A percentile compares a stretch with the other conserved stretches of the same genome.
Evolutionary conservation across 805 yeast genomes (phyloP).

Genomic region (Yarrowia hollandica): DNA sequence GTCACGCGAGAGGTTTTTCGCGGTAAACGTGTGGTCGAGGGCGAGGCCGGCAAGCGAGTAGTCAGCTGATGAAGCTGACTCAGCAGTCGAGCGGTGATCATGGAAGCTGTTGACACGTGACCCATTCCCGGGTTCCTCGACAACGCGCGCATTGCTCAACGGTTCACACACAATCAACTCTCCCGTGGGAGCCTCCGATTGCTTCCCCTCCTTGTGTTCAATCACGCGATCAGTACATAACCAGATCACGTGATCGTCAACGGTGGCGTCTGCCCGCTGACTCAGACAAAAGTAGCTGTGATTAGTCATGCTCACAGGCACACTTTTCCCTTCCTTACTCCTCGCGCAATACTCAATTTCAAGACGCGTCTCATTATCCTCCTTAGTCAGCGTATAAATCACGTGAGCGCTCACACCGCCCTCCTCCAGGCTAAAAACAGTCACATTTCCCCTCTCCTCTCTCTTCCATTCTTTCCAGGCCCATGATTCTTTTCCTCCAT

Average conservation of each 20-base stretch:
- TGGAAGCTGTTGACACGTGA: background rate
- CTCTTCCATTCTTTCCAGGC: background rate
- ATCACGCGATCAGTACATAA: background rate
- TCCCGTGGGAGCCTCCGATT: background rate
- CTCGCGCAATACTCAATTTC: background rate
- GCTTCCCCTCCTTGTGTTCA: background rate
- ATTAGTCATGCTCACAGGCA: background rate
- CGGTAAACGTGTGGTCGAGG: constrained; percentile 1
- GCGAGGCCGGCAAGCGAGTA: background rate
- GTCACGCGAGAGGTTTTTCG: background rate
- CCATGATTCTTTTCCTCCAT: constrained; percentile 6
- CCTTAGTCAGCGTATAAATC: background rate
- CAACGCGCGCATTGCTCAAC: background rate
- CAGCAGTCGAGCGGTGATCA: too few species aligned
- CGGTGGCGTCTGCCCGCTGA: background rate
- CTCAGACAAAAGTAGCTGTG: background rate
- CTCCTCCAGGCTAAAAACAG: background rate
- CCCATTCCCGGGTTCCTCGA: too few species aligned
- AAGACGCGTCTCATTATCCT: background rate
- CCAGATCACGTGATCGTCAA: constrained; percentile 1
- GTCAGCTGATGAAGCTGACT: too few species aligned
- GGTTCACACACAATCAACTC: background rate
- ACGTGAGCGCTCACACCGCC: background rate
- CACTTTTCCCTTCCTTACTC: background rate
- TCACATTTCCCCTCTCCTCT: background rate